Evolutionary conservation across 2,329 filamentous ascomycete species (phyloP), one percentile per base, ranked within the genome.

Genomic region (Incumbomyces lentus): DNA sequence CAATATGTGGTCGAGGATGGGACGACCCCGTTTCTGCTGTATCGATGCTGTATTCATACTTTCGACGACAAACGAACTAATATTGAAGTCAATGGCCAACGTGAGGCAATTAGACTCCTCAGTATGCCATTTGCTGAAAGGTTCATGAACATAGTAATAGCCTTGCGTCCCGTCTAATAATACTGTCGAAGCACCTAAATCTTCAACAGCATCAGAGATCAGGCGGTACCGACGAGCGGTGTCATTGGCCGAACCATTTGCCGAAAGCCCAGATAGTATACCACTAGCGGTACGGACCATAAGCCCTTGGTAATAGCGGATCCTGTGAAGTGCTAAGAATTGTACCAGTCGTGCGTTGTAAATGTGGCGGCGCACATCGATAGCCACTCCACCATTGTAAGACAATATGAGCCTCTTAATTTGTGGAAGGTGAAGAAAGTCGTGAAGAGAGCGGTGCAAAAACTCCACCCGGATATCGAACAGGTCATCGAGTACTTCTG

Each of bases 1-100:
- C 19, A 46, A 30, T 10, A 40, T 34, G 17, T 46, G 33, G 26
- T 46, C 44, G 3, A 46, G 44, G 12, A 46, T 38, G 17, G 44
- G 44, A n/a, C 44, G 30, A 6, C 44, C 44, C 14, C 4, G 3
- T 18, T 46, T 46, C 11, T 30, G 10, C 32, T 40, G 6, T 8
- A 46, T 40, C 8, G 44, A 31, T 13, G 16, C 11, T 8, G 14
- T 13, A 6, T 4, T 46, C n/a, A 46, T 38, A 19, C 17, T 40
- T 4, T 29, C 14, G 6, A 40, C 18, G n/a, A 46, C 38, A 33
- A 40, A 46, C 11, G 44, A 33, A 11, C 13, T 46, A 12, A 38
- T 17, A 3, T 30, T n/a, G 14, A 46, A 40, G n/a, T 46, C 30
- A 30, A 46, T 46, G 17, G 44, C 35, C 14, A 46, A 29, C 12